phyloP scores from a whole-genome alignment of 768 basidiomycete species.

The Peribolospora baueri region DNA sequence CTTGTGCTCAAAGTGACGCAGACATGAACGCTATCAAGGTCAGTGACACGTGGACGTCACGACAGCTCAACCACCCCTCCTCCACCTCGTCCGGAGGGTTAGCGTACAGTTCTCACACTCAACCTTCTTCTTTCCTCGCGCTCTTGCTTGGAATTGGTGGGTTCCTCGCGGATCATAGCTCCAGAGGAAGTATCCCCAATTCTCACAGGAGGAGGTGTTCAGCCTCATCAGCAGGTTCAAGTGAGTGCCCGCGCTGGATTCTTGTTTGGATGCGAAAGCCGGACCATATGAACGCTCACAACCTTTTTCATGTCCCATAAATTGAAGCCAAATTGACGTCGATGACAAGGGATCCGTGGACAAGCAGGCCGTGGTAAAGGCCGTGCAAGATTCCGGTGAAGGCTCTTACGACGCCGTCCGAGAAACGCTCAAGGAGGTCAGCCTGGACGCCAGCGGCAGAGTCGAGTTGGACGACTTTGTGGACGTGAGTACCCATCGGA shows the following conservation, averaged over 20 bases:
- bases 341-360: conserved; percentile 20
- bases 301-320: background rate
- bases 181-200: conserved; percentile 51
- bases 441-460: conserved; percentile 66
- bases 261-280: background rate
- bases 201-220: conserved; percentile 80
- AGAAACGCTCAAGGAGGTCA: conserved; percentile 65
- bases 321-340: conserved; percentile 17
- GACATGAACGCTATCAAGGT: conserved; percentile 10
- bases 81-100: background rate
- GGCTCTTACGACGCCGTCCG: conserved; percentile 60
- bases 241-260: conserved; percentile 28
- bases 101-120: background rate
- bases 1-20: background rate
- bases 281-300: conserved; percentile 6
- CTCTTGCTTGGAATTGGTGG: conserved; percentile 4
- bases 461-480: conserved; percentile 97
- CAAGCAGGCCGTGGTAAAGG: conserved; percentile 3
- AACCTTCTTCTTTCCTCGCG: background rate
- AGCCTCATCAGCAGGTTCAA: conserved; percentile 88
- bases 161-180: background rate
- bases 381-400: conserved; percentile 28
- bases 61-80: background rate
- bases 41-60: conserved; percentile 4
- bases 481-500: conserved; percentile 33